Conservation (phyloP, 139 green algal genomes). For the Nannochloris sp. region DNA sequence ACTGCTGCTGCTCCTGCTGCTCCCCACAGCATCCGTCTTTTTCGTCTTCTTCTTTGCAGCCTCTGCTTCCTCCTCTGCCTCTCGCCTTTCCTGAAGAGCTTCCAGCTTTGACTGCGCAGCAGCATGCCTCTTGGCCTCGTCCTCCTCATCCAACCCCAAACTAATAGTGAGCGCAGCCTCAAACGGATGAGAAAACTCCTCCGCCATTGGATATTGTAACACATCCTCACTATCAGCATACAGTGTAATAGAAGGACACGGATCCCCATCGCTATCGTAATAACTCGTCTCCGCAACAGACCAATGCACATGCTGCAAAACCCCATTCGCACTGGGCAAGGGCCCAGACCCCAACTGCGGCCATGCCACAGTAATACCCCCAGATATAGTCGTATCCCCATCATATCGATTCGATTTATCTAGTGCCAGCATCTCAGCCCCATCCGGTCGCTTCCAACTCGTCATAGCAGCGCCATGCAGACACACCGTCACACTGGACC, state of each 20-base stretch:
- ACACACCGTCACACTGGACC: constrained; percentile 14
- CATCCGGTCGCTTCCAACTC: constrained; percentile 21
- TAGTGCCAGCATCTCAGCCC: constrained; percentile 30
- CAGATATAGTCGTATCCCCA: constrained; percentile 18
- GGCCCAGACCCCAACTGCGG: constrained; percentile 21
- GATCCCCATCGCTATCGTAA: not conserved
- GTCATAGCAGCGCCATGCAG: constrained; percentile 34
- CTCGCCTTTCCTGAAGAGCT: not conserved
- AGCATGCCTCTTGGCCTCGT: not conserved
- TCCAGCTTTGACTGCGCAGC: not conserved
- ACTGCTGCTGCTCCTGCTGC: not conserved
- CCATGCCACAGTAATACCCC: constrained; percentile 29
- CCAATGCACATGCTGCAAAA: constrained; percentile 36
- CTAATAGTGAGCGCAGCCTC: constrained; percentile 23
- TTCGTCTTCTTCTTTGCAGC: not conserved
- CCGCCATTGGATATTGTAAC: not conserved
- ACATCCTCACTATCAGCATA: constrained; percentile 1
- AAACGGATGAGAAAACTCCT: constrained; percentile 32
- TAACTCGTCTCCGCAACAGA: constrained; percentile 21
- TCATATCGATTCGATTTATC: constrained; percentile 20
- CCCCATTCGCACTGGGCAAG: constrained; percentile 26
- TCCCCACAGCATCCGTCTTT: not conserved
- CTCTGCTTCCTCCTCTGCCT: not conserved
- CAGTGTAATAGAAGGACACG: constrained; percentile 8
- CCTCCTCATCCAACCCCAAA: constrained; percentile 3